Evolutionary conservation across 176 grass and related monocot genomes (phyloP).

Genomic region (Carex parvula): DNA sequence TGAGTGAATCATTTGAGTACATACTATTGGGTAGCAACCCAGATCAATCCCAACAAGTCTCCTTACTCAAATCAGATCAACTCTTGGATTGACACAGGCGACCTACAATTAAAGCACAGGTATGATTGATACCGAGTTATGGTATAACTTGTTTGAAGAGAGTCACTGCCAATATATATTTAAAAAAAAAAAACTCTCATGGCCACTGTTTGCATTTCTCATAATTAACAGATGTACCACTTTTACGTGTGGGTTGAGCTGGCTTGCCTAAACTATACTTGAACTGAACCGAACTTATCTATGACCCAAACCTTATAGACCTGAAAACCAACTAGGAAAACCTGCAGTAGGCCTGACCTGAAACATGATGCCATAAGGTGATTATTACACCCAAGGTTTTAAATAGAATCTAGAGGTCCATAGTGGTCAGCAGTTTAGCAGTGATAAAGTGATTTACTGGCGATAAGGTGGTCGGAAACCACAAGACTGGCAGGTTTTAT

Average conservation of each 20-base stretch:
- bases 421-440: too few relatives aligned
- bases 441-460: not conserved
- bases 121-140: not conserved
- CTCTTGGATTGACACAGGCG: slow-evolving; percentile 65
- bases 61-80: slow-evolving; percentile 56
- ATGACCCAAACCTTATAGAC: not conserved
- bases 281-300: not conserved
- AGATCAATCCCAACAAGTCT: slow-evolving; percentile 57
- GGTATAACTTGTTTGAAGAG: not conserved
- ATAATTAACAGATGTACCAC: not conserved
- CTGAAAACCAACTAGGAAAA: not conserved
- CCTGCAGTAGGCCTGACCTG: not conserved
- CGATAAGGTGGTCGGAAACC: not conserved
- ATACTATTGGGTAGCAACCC: slow-evolving; percentile 83
- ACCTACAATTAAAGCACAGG: slow-evolving; percentile 71
- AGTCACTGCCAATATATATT: not conserved
- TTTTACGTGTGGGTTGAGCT: not conserved
- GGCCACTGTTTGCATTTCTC: not conserved
- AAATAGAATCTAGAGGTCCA: not conserved
- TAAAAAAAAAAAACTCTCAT: not conserved
- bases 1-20: slow-evolving; percentile 62
- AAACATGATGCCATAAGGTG: not conserved
- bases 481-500: not conserved
- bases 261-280: not conserved
- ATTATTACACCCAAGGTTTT: not conserved